Evolutionary conservation across 768 basidiomycete genomes (phyloP), one percentile per base, ranked within the genome.

Genomic region (Psilocybe cubensis): DNA sequence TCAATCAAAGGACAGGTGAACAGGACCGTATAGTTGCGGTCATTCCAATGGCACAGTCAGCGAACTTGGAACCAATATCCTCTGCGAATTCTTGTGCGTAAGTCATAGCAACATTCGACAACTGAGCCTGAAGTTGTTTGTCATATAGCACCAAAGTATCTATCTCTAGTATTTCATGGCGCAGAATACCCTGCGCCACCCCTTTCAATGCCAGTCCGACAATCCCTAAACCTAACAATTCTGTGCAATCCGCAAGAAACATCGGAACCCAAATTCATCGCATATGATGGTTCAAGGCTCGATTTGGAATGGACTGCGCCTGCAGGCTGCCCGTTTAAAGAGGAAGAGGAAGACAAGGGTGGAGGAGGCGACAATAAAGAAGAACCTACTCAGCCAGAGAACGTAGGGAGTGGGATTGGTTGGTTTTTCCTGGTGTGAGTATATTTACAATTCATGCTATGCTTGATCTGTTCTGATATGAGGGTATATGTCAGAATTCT

Each of bases 391-490:
- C 68, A 76, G 2, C 70, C 72, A 40, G 72, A 79, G 61, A 73
- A 64, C 47, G 80, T 83, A 23, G 89, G 87, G 3, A 91, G 87
- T 70, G 91, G 88, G 21, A 75, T 96, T n/a, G 89, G 91, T 3
- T 94, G 90, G 82, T 94, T 95, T 77, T 91, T 95, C 78, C 76
- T 93, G 27, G 76, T 93, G 92, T 91, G 70, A 70, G 91, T 72
- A 27, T 17, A 20, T 8, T 29, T 14, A 23, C 21, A 20, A 10
- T 41, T 45, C 10, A 23, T 25, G 17, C 18, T 6, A 38, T 47
- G 50, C 23, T n/a, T 55, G 6, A 23, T 25, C 9, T 28, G 11
- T 18, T 25, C 31, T 23, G 27, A 23, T 51, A 20, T 41, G 31
- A 25, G 18, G 8, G 24, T 2, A 38, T n/a, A 50, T 56, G 28